Evolutionary conservation across 352 stramenopile species (phyloP).

Genomic region (Discostella stelligera): DNA sequence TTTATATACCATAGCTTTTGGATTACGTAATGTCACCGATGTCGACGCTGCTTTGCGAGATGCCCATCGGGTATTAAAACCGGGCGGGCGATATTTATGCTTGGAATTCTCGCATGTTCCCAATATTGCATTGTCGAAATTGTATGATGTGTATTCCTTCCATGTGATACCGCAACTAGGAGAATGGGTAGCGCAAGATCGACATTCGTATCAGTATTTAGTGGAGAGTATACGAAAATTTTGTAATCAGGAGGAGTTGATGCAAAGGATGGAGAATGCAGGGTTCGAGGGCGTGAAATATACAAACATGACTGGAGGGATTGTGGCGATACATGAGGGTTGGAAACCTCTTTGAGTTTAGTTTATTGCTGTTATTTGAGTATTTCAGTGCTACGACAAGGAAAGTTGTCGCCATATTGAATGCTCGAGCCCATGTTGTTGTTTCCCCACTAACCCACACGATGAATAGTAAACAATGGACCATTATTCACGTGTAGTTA

Average conservation of each 20-base stretch:
- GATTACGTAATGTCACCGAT: conserved; percentile 97
- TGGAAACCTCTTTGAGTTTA: conserved; percentile 76
- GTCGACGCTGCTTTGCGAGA: conserved; percentile 91
- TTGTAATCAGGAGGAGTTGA: conserved; percentile 93
- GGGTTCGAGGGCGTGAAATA: conserved; percentile 92
- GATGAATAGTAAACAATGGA: neutral
- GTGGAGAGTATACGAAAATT: conserved; percentile 99
- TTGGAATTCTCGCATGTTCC: conserved; percentile 94
- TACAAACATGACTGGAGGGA: conserved; percentile 95
- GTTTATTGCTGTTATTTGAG: conserved; percentile 8
- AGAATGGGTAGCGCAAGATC: conserved; percentile 94
- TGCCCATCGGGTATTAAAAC: conserved; percentile 93
- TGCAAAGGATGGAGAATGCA: conserved; percentile 90
- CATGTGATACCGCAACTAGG: conserved; percentile 93
- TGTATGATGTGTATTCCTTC: conserved; percentile 98
- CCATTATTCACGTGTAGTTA: neutral
- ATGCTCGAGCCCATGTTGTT: neutral
- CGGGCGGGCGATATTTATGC: conserved; percentile 95
- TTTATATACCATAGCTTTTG: conserved; percentile 99
- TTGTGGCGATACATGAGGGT: conserved; percentile 95
- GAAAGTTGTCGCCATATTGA: neutral
- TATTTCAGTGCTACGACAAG: neutral
- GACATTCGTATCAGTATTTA: conserved; percentile 97
- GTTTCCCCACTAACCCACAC: neutral
- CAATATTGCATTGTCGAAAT: conserved; percentile 88